phyloP scores from a whole-genome alignment of 1,284 basidiomycete genomes.

The Athelia sp. region DNA sequence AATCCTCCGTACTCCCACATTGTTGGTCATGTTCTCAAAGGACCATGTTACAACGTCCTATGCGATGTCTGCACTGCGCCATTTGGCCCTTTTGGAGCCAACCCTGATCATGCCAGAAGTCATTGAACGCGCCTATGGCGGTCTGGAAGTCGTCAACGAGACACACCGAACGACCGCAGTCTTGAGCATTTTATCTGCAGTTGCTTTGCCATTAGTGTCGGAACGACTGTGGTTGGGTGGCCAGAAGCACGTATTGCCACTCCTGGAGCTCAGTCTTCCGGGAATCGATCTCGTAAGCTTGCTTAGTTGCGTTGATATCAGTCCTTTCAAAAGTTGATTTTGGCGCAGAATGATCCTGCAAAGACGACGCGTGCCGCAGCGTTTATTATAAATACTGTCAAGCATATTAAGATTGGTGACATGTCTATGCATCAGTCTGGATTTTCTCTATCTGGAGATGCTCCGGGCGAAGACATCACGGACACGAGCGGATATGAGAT shows the following conservation, averaged over 20 bases:
- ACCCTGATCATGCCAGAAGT: slow-evolving; percentile 88
- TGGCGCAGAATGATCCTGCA: slow-evolving; percentile 79
- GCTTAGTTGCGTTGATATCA: slow-evolving; percentile 1
- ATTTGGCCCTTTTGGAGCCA: slow-evolving; percentile 81
- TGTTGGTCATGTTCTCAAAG: slow-evolving; percentile 96
- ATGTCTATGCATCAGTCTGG: slow-evolving; percentile 59
- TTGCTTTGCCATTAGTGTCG: slow-evolving; percentile 76
- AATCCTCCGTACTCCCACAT: slow-evolving; percentile 80
- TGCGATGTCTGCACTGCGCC: slow-evolving; percentile 68
- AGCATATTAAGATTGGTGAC: slow-evolving; percentile 83
- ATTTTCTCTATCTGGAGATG: slow-evolving; percentile 45
- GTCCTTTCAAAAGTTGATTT: slow-evolving; percentile 5
- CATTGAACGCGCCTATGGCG: slow-evolving; percentile 87
- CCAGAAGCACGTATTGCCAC: slow-evolving; percentile 83
- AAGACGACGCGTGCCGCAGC: slow-evolving; percentile 85
- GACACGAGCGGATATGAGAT: slow-evolving; percentile 42
- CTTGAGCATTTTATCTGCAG: slow-evolving; percentile 81
- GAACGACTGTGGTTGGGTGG: slow-evolving; percentile 81
- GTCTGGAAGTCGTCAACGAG: slow-evolving; percentile 91
- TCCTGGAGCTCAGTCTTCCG: slow-evolving; percentile 88
- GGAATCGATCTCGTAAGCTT: slow-evolving; percentile 78
- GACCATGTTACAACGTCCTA: slow-evolving; percentile 64
- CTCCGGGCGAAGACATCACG: slow-evolving; percentile 50
- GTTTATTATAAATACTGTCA: slow-evolving; percentile 75
- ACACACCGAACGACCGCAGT: slow-evolving; percentile 92